Conservation (phyloP, 441 rosid genomes). For the Populus hybrid region DNA sequence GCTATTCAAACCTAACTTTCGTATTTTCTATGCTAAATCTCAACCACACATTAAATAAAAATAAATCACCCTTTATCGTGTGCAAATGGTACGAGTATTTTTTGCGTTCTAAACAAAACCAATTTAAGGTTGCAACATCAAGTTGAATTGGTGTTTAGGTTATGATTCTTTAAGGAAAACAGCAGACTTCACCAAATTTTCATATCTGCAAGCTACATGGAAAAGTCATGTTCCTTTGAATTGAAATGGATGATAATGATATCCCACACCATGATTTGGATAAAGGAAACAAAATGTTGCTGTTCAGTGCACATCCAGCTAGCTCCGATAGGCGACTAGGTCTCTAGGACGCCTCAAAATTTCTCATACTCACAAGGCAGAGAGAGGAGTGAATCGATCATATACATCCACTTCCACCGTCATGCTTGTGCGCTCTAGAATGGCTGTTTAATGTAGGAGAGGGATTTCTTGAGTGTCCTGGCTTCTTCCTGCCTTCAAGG, state of each 20-base stretch:
- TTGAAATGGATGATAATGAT: background rate
- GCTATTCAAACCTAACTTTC: background rate
- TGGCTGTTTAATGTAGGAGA: no score
- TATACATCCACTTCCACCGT: no score
- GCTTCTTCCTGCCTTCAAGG: no score
- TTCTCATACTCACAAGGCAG: no score
- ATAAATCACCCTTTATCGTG: background rate
- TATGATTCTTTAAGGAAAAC: background rate
- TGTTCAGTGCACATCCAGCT: no score
- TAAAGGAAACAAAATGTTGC: no score
- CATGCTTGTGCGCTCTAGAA: no score
- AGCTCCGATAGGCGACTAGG: no score
- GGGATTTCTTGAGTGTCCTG: no score
- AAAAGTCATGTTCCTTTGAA: background rate
- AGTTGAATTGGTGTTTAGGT: background rate
- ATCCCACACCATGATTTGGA: background rate
- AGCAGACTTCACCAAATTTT: background rate
- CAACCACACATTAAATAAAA: background rate
- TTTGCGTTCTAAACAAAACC: background rate
- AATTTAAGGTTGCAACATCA: background rate
- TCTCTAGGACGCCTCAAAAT: no score
- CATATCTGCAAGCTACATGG: background rate
- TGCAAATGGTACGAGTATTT: no score
- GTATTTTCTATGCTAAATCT: background rate
- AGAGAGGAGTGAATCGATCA: no score